These are phyloP conservation scores for Acmispon strigosus DNA, from an alignment of 306 rosid genomes.

Conservation along the genomic window DNA sequence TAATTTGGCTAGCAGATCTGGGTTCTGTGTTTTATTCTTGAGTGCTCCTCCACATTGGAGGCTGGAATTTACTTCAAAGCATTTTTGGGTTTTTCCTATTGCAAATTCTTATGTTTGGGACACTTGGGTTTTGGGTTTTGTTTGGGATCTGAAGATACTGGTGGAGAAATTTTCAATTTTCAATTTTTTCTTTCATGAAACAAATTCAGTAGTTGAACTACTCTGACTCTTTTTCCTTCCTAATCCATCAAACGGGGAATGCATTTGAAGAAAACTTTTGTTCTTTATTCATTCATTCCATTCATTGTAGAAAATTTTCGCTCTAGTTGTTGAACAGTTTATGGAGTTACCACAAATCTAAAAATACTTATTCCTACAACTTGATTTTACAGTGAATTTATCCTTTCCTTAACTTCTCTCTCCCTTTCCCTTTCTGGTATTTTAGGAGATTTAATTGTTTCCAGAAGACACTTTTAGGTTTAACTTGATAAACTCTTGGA, in stretches of 20 bases:
- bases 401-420: neutral
- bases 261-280: constrained; percentile 19
- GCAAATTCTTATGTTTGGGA: constrained; percentile 16
- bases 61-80: constrained; percentile 24
- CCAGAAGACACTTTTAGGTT: neutral
- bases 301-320: constrained; percentile 6
- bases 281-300: neutral
- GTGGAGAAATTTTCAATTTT: neutral
- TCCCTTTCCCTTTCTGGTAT: neutral
- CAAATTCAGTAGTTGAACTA: constrained; percentile 39
- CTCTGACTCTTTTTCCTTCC: constrained; percentile 25
- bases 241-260: neutral
- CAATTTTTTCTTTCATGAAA: neutral
- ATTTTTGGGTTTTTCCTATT: constrained; percentile 1
- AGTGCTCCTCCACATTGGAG: constrained; percentile 12
- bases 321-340: neutral
- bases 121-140: constrained; percentile 14
- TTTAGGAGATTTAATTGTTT: neutral
- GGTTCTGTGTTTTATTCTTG: constrained; percentile 10
- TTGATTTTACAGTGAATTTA: constrained; percentile 10
- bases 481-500: neutral
- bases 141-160: constrained; percentile 24
- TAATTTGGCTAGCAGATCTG: constrained; percentile 50
- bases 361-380: constrained; percentile 2
- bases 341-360: constrained; percentile 1